Conservation (phyloP, 2,329 filamentous ascomycete species). For the Ceratocystiopsis minuta region DNA sequence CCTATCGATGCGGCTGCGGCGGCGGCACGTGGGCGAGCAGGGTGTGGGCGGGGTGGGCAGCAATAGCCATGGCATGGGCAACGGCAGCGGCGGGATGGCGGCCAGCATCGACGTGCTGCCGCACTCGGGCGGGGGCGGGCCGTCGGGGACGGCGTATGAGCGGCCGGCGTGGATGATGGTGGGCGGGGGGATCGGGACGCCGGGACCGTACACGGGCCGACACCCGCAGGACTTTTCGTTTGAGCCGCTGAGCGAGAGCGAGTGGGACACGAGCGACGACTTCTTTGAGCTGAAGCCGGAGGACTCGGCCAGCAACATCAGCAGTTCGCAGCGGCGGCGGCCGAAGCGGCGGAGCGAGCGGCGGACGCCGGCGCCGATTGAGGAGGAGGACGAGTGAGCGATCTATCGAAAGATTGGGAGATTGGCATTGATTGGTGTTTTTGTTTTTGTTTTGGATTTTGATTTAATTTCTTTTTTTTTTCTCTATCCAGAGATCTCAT, state of each 20-base stretch:
- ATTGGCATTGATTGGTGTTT: no score
- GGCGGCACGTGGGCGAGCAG: constrained; percentile 20
- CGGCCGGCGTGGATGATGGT: constrained; percentile 26
- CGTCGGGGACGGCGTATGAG: constrained; percentile 21
- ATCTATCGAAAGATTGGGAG: background rate
- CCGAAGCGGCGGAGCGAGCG: constrained; percentile 51
- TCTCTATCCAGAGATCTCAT: no score
- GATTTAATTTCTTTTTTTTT: no score
- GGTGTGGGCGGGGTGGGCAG: no score
- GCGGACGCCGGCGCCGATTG: constrained; percentile 53
- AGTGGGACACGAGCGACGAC: constrained; percentile 41
- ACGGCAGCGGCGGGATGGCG: constrained; percentile 12
- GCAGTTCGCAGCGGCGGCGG: constrained; percentile 47
- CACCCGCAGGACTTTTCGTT: constrained; percentile 3
- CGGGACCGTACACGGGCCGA: constrained; percentile 3
- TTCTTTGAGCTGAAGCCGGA: constrained; percentile 51
- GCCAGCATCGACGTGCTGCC: constrained; percentile 33
- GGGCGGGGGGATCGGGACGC: constrained; percentile 13
- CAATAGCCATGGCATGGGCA: no score
- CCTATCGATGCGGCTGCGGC: constrained; percentile 46
- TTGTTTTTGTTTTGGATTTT: background rate
- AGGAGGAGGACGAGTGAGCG: constrained; percentile 42
- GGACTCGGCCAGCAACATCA: constrained; percentile 67
- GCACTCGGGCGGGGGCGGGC: constrained; percentile 16
- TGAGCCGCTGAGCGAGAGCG: constrained; percentile 17